Percentiles rank a stretch among this genome's conserved stretches.
These are phyloP conservation scores for Talinum fruticosum DNA, from an alignment of 148 eudicot species.

Conservation along the genomic window DNA sequence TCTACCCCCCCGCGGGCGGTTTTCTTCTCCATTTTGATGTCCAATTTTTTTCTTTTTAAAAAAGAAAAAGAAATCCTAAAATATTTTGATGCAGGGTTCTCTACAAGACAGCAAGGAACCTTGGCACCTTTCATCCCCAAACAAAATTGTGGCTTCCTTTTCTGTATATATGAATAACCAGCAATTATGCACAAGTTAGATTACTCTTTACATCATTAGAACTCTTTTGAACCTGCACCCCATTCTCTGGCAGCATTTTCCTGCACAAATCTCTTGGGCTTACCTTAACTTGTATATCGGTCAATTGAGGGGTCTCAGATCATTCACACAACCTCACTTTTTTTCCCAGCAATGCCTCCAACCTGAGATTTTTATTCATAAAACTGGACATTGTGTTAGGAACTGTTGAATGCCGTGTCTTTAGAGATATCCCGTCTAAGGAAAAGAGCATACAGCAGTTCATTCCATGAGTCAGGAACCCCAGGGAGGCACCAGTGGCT, in stretches of 20 bases:
- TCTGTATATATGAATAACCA: constrained; percentile 9
- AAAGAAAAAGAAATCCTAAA: not conserved
- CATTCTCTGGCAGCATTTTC: no score
- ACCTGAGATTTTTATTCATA: no score
- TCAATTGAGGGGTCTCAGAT: not conserved
- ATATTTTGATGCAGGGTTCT: not conserved
- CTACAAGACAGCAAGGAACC: not conserved
- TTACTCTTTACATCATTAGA: not conserved
- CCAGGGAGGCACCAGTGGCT: constrained; percentile 99
- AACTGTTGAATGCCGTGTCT: constrained; percentile 17
- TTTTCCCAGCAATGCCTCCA: no score
- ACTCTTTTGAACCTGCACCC: no score
- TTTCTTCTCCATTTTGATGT: no score
- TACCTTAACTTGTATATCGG: not conserved
- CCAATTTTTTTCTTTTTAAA: not conserved
- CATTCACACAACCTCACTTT: constrained; percentile 19
- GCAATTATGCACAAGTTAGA: constrained; percentile 16
- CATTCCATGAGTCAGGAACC: constrained; percentile 92
- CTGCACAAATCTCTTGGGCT: not conserved
- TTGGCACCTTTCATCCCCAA: not conserved
- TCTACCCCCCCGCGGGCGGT: no score
- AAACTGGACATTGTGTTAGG: no score
- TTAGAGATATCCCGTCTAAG: constrained; percentile 36
- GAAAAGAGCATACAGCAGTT: constrained; percentile 70
- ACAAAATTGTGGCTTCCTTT: not conserved